Evolutionary conservation across 2,329 filamentous ascomycete species (phyloP), one percentile per base, ranked within the genome.

Genomic region (Clarireedia homoeocarpa): DNA sequence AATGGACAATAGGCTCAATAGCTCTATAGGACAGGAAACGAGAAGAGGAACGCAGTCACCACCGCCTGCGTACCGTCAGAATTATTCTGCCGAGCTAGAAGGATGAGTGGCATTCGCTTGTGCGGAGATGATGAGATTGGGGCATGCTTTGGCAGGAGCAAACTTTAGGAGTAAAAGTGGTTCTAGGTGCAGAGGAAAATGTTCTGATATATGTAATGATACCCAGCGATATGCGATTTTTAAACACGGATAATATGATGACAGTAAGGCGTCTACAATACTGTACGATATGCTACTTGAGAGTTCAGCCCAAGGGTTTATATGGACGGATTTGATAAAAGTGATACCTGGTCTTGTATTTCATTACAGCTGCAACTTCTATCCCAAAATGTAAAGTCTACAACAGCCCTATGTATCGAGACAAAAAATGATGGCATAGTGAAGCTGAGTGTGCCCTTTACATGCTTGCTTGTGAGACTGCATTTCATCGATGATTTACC

Each of bases 1-100:
- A 24, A 23, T 17, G 42, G 42, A 45, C 1, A 34, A 12, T 12
- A 5, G 30, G 30, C 10, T 3, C 3, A 34, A 34, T 10, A 27
- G 38, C 5, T 36, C 46, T 9, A 34, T 5, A 5, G 34, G 46
- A 20, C 38, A 36, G 6, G 38, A 51, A 27, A 36, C 23, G 27
- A 20, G 46, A 2, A 51, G 26, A 24, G 24, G 7, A 12, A 24
- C 6, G 34, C 5, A 14, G 27, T 36, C 38, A 1, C 53, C 38
- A 24, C 26, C 47, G 6, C 46, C 5, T 2, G 38, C 38, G 12
- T 55, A 55, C 45, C 46, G 24, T 14, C 20, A 20, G 23, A 45
- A 14, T 26, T 45, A 23, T 24, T 23, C 42, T 26, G 53, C 53
- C 6, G 53, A 55, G 38, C 7, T 55, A 17, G 53, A 55, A 51